A percentile compares a stretch with the other conserved stretches of the same genome.
Conservation (phyloP, 305 asterid species). For the Caryopteris hybrid region DNA sequence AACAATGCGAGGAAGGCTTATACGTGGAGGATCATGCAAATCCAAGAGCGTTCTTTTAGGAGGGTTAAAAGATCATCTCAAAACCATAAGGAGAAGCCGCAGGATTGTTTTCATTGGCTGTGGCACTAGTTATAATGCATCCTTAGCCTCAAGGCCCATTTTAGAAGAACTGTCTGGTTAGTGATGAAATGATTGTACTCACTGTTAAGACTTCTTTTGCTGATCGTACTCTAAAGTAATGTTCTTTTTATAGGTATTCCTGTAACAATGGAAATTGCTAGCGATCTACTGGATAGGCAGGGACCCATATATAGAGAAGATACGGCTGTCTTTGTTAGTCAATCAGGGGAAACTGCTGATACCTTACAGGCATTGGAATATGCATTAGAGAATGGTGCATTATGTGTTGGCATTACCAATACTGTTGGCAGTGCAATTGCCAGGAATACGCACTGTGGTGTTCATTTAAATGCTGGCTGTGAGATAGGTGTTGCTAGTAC, state of each 20-base stretch:
- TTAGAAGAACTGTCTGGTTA: conserved; percentile 93
- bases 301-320: conserved; percentile 94
- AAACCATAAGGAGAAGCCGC: conserved; percentile 89
- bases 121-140: conserved; percentile 93
- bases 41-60: conserved; percentile 87
- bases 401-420: conserved; percentile 92
- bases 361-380: conserved; percentile 82
- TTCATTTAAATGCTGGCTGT: conserved; percentile 92
- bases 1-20: conserved; percentile 91
- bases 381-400: conserved; percentile 88
- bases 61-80: conserved; percentile 86
- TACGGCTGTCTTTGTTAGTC: conserved; percentile 90
- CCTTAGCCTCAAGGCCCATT: conserved; percentile 86
- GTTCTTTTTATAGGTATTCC: conserved; percentile 56
- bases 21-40: conserved; percentile 81
- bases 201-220: not conserved
- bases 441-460: conserved; percentile 89
- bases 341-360: conserved; percentile 97
- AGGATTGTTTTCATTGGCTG: conserved; percentile 90
- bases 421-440: conserved; percentile 99
- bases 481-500: conserved; percentile 98
- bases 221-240: conserved; percentile 11
- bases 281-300: conserved; percentile 91
- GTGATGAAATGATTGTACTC: conserved; percentile 10
- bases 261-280: conserved; percentile 92